Percentiles rank a stretch among this genome's conserved stretches.
Evolutionary conservation across 108 stramenopile species (phyloP).

Genomic region (Cylindrotheca closterium): DNA sequence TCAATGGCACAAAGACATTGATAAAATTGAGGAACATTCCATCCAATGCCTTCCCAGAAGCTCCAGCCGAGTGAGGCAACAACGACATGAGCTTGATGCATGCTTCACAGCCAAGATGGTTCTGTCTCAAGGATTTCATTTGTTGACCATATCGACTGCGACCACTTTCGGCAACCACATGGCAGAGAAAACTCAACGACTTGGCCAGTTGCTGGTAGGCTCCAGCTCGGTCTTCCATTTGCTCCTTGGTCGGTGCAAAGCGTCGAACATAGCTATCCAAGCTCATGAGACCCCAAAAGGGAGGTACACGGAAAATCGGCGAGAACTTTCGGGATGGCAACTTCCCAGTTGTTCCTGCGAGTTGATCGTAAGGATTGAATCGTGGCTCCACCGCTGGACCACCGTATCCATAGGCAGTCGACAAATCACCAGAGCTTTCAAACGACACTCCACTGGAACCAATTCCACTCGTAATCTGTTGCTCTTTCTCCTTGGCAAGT

Average conservation of each 20-base stretch:
- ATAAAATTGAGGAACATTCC: slow-evolving; percentile 82
- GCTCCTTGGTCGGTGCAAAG: slow-evolving; percentile 48
- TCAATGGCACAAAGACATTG: slow-evolving; percentile 82
- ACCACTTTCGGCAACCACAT: slow-evolving; percentile 73
- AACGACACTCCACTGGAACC: slow-evolving; percentile 63
- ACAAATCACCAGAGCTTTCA: slow-evolving; percentile 18
- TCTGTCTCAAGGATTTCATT: slow-evolving; percentile 37
- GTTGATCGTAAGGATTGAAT: slow-evolving; percentile 84
- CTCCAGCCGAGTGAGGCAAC: slow-evolving; percentile 82
- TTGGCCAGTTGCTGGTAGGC: slow-evolving; percentile 85
- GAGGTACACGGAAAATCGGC: slow-evolving; percentile 83
- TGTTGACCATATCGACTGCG: slow-evolving; percentile 37
- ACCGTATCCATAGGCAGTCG: slow-evolving; percentile 29
- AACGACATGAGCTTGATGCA: slow-evolving; percentile 81
- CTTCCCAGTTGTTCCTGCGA: slow-evolving; percentile 69
- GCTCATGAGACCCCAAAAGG: slow-evolving; percentile 84
- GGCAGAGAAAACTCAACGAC: slow-evolving; percentile 79
- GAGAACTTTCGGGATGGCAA: slow-evolving; percentile 79
- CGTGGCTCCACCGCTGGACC: slow-evolving; percentile 13
- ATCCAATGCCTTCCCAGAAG: slow-evolving; percentile 75
- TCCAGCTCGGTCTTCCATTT: slow-evolving; percentile 47
- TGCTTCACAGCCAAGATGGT: slow-evolving; percentile 81
- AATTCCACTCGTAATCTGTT: slow-evolving; percentile 32
- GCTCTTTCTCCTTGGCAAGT: slow-evolving; percentile 18
- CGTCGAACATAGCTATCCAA: slow-evolving; percentile 78